phyloP scores from a whole-genome alignment of 2,329 filamentous ascomycete species.

The Zymoseptoria passerinii region DNA sequence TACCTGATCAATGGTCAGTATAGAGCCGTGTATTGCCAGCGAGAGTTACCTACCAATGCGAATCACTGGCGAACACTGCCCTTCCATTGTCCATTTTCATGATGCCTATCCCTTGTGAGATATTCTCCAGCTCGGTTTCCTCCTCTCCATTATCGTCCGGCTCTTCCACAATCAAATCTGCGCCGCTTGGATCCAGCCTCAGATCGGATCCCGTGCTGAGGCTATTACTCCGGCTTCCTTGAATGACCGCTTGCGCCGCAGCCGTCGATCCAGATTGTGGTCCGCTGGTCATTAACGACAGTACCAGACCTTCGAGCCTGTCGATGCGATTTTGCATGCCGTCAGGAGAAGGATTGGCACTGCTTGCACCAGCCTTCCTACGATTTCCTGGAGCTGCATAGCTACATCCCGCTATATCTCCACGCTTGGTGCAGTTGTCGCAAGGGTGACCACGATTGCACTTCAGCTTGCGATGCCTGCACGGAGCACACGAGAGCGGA shows the following conservation, averaged over 20 bases:
- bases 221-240: slow-evolving; percentile 34
- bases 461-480: slow-evolving; percentile 90
- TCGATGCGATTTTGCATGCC: slow-evolving; percentile 99
- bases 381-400: slow-evolving; percentile 64
- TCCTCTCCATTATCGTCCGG: slow-evolving; percentile 41
- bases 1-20: not conserved
- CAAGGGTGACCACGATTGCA: slow-evolving; percentile 88
- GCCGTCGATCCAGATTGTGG: slow-evolving; percentile 51
- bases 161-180: slow-evolving; percentile 47
- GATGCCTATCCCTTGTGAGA: slow-evolving; percentile 43
- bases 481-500: slow-evolving; percentile 84
- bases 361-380: slow-evolving; percentile 52
- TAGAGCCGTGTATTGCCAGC: too few relatives aligned
- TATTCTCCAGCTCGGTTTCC: slow-evolving; percentile 54
- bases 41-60: slow-evolving; percentile 40
- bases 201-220: slow-evolving; percentile 33
- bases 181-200: slow-evolving; percentile 47
- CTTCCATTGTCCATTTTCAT: slow-evolving; percentile 46
- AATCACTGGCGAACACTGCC: slow-evolving; percentile 42
- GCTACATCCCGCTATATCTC: slow-evolving; percentile 70
- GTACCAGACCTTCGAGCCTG: slow-evolving; percentile 79
- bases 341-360: slow-evolving; percentile 55
- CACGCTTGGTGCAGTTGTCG: slow-evolving; percentile 88
- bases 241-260: slow-evolving; percentile 48
- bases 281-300: slow-evolving; percentile 88